A percentile compares a stretch with the other conserved stretches of the same genome.
These are phyloP conservation scores for Debaryomycetaceae sp. DNA, from an alignment of 1,139 yeast species.

Conservation along the genomic window DNA sequence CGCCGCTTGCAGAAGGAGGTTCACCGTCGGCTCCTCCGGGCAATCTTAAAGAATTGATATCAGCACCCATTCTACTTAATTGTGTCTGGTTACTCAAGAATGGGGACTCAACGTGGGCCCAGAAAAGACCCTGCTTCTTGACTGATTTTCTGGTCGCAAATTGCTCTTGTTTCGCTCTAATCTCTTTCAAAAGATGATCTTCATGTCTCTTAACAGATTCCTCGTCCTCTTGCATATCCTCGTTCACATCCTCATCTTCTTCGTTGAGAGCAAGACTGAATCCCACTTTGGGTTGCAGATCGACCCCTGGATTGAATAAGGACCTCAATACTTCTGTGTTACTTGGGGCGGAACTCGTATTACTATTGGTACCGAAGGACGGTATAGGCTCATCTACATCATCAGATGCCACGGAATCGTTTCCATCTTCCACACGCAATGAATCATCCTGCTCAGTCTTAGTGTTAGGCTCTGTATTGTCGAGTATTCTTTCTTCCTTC, in stretches of 20 bases:
- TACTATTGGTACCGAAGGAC: conserved; percentile 33
- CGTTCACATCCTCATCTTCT: conserved; percentile 38
- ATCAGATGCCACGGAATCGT: conserved; percentile 1
- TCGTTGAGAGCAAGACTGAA: conserved; percentile 33
- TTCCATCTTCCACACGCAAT: conserved; percentile 8
- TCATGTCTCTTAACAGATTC: not conserved
- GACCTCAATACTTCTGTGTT: conserved; percentile 61
- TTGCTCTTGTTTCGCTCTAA: conserved; percentile 29
- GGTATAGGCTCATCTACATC: conserved; percentile 51
- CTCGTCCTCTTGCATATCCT: conserved; percentile 19
- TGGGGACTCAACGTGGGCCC: conserved; percentile 81
- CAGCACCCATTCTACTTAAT: conserved; percentile 52
- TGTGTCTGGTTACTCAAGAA: conserved; percentile 83
- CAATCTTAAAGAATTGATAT: conserved; percentile 21
- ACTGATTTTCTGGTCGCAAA: conserved; percentile 8
- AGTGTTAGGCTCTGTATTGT: conserved; percentile 3
- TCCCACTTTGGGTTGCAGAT: conserved; percentile 7
- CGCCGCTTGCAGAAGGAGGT: conserved; percentile 15
- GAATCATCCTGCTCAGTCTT: conserved; percentile 13
- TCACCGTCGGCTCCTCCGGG: conserved; percentile 36
- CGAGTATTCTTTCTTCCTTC: not conserved
- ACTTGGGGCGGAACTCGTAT: conserved; percentile 22
- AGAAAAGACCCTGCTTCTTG: conserved; percentile 57
- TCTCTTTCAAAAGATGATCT: conserved; percentile 25
- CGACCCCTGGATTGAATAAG: conserved; percentile 50